Evolutionary conservation across 169 alveolate genomes (phyloP), one percentile per base, ranked within the genome.

Genomic region (Hammondia hammondi): DNA sequence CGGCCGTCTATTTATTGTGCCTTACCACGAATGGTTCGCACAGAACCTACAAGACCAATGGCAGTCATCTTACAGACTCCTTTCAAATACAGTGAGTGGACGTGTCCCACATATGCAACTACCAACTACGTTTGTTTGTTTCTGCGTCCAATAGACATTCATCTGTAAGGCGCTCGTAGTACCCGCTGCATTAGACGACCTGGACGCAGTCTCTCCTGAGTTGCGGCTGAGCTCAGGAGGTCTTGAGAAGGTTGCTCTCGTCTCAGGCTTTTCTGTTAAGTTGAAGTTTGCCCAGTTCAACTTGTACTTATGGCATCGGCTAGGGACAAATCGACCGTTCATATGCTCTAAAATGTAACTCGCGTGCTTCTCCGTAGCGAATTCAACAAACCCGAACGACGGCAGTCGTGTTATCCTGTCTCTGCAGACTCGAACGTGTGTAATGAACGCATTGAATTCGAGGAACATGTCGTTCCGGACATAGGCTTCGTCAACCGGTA

Each of bases 261-360:
- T 29, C 67, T 43, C 77, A 39, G 95, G 82, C 19, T 70, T 92
- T 19, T 85, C 92, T 3, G 93, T 85, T 48, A 93, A 85, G 39
- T 93, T 93, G 82, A 93, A 93, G 45, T 48, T 82, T 29, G 95
- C 95, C 95, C 95, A 93, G 82, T 93, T 93, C 24, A 93, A 77
- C 46, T 52, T 52, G 73, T 93, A 93, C 43, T 93, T 93, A 77
- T 93, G 95, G 72, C 56, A 48, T 29, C 88, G n/a, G 29, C 95
- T 90, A 5, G 95, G 95, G 12, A 93, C 95, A 71, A 46, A 67
- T 17, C 91, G 91, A 5, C 93, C 93, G 70, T 93, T 84, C 93
- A 93, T 87, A 37, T 93, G 93, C 95, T 84, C 89, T 21, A 93
- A 43, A 6, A 87, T 81, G 43, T 93, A 93, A 37, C 67, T 72